Evolutionary conservation across 73 alveolate species (phyloP).

Genomic region (Symbiodinium natans): DNA sequence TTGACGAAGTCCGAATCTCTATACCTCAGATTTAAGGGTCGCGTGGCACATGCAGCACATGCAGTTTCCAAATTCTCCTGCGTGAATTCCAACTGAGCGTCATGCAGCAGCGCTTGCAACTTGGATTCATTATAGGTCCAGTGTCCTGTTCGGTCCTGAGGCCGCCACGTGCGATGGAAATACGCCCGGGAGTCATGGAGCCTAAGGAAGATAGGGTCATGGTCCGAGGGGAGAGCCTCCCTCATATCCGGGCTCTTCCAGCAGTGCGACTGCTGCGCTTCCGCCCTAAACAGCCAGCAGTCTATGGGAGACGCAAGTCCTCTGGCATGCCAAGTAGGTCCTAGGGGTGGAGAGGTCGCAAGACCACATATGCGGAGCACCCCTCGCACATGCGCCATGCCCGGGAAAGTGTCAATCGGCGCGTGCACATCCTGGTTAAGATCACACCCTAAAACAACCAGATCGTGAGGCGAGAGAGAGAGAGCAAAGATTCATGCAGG

Average conservation of each 20-base stretch:
- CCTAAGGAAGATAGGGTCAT: not conserved
- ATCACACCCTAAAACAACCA: not conserved
- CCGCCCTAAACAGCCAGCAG: not conserved
- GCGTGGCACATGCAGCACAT: not conserved
- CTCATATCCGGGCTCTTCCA: not conserved
- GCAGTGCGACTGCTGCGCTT: not conserved
- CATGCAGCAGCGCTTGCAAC: not conserved
- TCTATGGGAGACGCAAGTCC: not conserved
- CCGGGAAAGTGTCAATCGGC: not conserved
- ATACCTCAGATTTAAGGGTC: not conserved
- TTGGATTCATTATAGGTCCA: not conserved
- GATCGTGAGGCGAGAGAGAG: too few relatives aligned
- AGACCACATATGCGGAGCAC: not conserved
- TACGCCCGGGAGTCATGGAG: not conserved
- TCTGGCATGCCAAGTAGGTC: not conserved
- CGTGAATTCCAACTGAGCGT: too few relatives aligned
- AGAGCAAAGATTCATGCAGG: too few relatives aligned
- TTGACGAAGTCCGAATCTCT: not conserved
- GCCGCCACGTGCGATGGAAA: too few relatives aligned
- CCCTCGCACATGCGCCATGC: not conserved
- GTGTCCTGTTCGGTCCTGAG: not conserved
- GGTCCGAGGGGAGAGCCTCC: not conserved
- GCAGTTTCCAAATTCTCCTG: not conserved
- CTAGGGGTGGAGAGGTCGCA: not conserved
- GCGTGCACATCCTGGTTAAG: not conserved